Evolutionary conservation across 495 filamentous ascomycete genomes (phyloP).

Genomic region (Chaetomium tenue): DNA sequence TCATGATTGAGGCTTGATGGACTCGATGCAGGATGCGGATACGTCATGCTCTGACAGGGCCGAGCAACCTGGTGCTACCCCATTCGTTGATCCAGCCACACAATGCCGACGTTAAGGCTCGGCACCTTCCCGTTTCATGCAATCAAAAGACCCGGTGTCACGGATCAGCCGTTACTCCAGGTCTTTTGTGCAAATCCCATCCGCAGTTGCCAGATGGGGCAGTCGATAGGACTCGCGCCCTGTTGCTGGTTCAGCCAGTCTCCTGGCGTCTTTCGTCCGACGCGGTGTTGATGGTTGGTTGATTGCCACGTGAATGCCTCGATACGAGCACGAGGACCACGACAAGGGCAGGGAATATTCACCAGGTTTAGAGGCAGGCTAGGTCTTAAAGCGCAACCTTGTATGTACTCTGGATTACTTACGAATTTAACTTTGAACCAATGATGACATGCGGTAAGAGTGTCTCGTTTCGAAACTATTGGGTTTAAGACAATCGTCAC

Average conservation of each 20-base stretch:
- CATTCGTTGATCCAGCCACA: constrained; percentile 2
- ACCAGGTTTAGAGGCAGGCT: no score
- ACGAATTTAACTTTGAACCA: no score
- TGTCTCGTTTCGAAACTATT: no score
- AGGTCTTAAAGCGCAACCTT: no score
- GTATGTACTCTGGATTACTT: no score
- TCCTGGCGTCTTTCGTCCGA: background rate
- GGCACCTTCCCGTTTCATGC: constrained; percentile 10
- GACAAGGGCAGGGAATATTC: no score
- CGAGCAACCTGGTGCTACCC: background rate
- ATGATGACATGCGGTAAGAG: no score
- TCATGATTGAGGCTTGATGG: background rate
- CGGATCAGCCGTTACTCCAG: background rate
- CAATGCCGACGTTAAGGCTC: background rate
- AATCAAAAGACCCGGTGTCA: background rate
- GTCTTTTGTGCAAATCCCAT: background rate
- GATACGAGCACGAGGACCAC: no score
- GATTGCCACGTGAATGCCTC: no score
- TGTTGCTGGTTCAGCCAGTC: background rate
- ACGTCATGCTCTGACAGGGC: constrained; percentile 13
- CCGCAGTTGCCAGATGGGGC: constrained; percentile 5
- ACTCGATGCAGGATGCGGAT: background rate
- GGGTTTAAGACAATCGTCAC: no score
- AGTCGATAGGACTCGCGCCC: background rate
- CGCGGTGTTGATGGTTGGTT: background rate